phyloP scores from a whole-genome alignment of 306 rosid genomes.

The Gastrolobium bilobum region DNA sequence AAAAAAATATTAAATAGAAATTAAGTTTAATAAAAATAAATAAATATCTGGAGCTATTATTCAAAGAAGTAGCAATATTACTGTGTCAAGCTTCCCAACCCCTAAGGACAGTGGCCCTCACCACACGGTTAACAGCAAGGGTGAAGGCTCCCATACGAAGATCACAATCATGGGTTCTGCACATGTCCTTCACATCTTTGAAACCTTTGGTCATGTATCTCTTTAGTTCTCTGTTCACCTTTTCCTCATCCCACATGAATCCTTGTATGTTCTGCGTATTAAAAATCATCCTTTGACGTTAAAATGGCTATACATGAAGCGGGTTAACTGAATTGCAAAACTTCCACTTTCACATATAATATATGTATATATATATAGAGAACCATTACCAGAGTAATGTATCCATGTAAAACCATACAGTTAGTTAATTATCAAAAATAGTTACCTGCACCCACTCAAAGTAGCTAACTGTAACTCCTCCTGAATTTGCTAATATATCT shows the following conservation, averaged over 20 bases:
- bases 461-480: slow-evolving; percentile 93
- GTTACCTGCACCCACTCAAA: slow-evolving; percentile 94
- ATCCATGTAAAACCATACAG: not conserved
- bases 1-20: too few species aligned
- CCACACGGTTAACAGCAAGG: slow-evolving; percentile 82
- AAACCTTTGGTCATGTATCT: slow-evolving; percentile 76
- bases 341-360: too few species aligned
- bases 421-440: not conserved
- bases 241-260: slow-evolving; percentile 28
- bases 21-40: too few species aligned
- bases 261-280: slow-evolving; percentile 65
- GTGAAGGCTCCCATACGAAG: slow-evolving; percentile 90
- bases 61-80: too few species aligned
- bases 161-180: slow-evolving; percentile 74
- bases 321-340: too few species aligned
- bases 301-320: too few species aligned
- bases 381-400: too few species aligned
- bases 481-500: slow-evolving; percentile 86
- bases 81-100: slow-evolving; percentile 71
- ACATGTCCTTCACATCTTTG: slow-evolving; percentile 80
- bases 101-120: slow-evolving; percentile 78
- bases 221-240: slow-evolving; percentile 75
- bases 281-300: too few species aligned
- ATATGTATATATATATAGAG: too few species aligned
- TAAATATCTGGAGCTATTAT: too few species aligned